Evolutionary conservation across 2,329 filamentous ascomycete genomes (phyloP).

Genomic region (Cercospora sesami): DNA sequence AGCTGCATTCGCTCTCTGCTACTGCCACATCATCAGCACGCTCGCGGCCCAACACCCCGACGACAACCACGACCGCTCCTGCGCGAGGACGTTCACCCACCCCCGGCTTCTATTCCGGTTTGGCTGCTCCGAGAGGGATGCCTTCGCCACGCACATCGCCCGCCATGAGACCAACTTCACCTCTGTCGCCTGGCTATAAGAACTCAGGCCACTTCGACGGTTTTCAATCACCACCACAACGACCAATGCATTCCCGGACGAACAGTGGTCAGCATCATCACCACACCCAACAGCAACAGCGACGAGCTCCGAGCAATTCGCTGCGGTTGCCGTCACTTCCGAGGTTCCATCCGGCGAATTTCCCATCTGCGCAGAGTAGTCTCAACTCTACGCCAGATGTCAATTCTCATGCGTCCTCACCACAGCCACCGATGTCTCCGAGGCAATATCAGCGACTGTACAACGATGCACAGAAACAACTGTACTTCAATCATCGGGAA

Average conservation of each 20-base stretch:
- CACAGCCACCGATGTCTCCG: slow-evolving; percentile 48
- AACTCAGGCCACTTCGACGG: slow-evolving; percentile 34
- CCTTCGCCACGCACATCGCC: slow-evolving; percentile 39
- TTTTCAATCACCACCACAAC: slow-evolving; percentile 36
- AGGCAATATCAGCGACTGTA: slow-evolving; percentile 46
- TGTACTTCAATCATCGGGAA: slow-evolving; percentile 52
- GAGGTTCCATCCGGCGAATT: slow-evolving; percentile 56
- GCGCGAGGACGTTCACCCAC: slow-evolving; percentile 1
- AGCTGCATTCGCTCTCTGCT: slow-evolving; percentile 6
- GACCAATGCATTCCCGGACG: slow-evolving; percentile 32
- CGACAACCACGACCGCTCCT: slow-evolving; percentile 3
- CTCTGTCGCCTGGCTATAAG: slow-evolving; percentile 38
- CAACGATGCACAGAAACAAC: slow-evolving; percentile 51
- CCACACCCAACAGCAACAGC: slow-evolving; percentile 26
- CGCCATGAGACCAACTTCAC: slow-evolving; percentile 38
- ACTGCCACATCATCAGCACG: slow-evolving; percentile 6
- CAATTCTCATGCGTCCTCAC: slow-evolving; percentile 40
- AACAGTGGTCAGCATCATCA: slow-evolving; percentile 33
- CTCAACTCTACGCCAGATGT: slow-evolving; percentile 41
- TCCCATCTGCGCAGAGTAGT: slow-evolving; percentile 42
- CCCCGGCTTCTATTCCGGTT: background rate
- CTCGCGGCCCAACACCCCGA: background rate
- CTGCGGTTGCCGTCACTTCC: slow-evolving; percentile 53
- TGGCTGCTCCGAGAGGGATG: slow-evolving; percentile 27
- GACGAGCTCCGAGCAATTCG: slow-evolving; percentile 37